phyloP scores from a whole-genome alignment of 108 stramenopile genomes.

The Bacterosira constricta region DNA sequence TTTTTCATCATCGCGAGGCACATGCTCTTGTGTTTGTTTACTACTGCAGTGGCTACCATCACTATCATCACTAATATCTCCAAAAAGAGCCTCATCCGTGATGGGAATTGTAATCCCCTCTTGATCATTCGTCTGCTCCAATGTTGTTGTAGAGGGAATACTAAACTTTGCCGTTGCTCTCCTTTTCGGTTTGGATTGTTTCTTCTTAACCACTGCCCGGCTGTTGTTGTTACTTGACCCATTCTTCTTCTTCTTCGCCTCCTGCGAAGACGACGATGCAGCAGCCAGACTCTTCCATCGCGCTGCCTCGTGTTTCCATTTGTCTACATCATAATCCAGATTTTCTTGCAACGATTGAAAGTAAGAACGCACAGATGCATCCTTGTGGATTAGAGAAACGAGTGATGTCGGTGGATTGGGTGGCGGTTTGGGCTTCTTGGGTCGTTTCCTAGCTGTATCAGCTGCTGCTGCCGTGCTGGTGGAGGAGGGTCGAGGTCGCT shows the following conservation, averaged over 20 bases:
- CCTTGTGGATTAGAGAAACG: constrained; percentile 56
- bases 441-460: neutral
- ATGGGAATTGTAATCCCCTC: constrained; percentile 32
- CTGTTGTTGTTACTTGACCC: neutral
- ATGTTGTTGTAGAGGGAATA: neutral
- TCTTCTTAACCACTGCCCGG: neutral
- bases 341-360: constrained; percentile 70
- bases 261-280: neutral
- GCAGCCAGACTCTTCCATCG: constrained; percentile 26
- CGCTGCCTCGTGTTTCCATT: constrained; percentile 68
- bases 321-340: constrained; percentile 69
- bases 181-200: too few relatives aligned
- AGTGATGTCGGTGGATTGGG: constrained; percentile 64
- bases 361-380: constrained; percentile 59
- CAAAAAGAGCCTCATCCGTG: constrained; percentile 45
- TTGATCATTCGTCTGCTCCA: neutral
- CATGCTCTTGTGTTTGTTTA: neutral
- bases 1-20: neutral
- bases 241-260: neutral
- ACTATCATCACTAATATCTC: constrained; percentile 27
- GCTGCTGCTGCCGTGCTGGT: neutral
- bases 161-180: neutral
- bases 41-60: neutral
- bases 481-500: constrained; percentile 4
- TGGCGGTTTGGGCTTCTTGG: constrained; percentile 23